Conservation (phyloP, 768 basidiomycete genomes). For the Tylopilus felleus region DNA sequence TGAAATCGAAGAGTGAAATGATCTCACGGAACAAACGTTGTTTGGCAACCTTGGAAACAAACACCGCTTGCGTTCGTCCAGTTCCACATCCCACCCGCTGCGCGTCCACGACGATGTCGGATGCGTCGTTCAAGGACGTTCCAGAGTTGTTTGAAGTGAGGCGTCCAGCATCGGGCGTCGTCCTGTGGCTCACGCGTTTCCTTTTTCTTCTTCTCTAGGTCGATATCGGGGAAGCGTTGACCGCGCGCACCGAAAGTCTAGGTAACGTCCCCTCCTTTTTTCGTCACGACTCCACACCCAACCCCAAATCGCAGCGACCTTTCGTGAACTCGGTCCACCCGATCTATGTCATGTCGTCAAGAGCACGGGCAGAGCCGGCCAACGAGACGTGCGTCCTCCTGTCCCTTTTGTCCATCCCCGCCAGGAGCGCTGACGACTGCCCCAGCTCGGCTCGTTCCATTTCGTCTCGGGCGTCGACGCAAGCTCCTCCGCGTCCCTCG, state of each 20-base stretch:
- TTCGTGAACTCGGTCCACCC: constrained; percentile 95
- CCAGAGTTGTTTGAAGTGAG: constrained; percentile 95
- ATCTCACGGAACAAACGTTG: constrained; percentile 16
- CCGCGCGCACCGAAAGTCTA: constrained; percentile 87
- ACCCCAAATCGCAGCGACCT: constrained; percentile 61
- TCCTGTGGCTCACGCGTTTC: constrained; percentile 1
- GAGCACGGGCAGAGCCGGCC: constrained; percentile 76
- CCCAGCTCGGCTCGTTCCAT: constrained; percentile 91
- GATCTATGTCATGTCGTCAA: constrained; percentile 96
- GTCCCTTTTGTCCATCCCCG: neutral
- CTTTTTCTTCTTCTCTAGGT: constrained; percentile 49
- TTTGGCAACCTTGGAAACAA: constrained; percentile 29
- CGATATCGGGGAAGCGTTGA: constrained; percentile 85
- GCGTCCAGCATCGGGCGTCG: neutral
- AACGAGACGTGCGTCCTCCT: constrained; percentile 71
- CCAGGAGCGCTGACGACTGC: neutral
- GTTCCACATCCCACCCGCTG: neutral
- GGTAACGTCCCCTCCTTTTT: constrained; percentile 52
- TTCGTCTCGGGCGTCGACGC: constrained; percentile 99
- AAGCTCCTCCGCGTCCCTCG: constrained; percentile 94
- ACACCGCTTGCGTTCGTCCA: constrained; percentile 5
- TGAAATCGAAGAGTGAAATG: neutral
- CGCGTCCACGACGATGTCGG: constrained; percentile 43
- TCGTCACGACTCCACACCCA: too few species aligned
- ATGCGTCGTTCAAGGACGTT: constrained; percentile 85